Percentiles rank a stretch among this genome's conserved stretches.
These are phyloP conservation scores for Trametes gibbosa DNA, from an alignment of 768 basidiomycete species.

Conservation along the genomic window DNA sequence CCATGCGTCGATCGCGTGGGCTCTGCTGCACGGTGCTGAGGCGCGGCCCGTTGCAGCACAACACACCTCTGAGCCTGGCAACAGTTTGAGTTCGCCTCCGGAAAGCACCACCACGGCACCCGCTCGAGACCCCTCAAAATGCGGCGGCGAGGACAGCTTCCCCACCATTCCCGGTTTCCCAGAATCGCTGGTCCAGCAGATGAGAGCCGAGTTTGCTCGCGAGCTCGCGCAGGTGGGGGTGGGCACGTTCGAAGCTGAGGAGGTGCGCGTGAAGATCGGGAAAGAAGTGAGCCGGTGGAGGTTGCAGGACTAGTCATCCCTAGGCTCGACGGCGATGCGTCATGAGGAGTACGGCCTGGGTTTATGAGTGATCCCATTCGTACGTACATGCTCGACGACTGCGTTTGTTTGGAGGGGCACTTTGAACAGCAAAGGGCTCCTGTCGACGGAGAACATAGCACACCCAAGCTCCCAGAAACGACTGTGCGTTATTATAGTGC, in stretches of 20 bases:
- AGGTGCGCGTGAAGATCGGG: conserved; percentile 67
- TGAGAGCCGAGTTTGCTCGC: conserved; percentile 50
- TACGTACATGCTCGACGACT: too few relatives aligned
- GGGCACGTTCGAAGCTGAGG: conserved; percentile 50
- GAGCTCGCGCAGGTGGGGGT: conserved; percentile 38
- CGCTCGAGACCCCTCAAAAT: background rate
- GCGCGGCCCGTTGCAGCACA: background rate
- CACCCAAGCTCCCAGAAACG: too few relatives aligned
- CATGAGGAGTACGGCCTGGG: too few relatives aligned
- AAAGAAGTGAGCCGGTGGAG: conserved; percentile 57
- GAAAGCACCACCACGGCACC: background rate
- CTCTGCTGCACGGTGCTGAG: conserved; percentile 47
- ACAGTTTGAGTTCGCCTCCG: too few relatives aligned
- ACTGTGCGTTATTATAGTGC: background rate
- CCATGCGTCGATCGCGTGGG: conserved; percentile 90
- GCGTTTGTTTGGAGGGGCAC: too few relatives aligned
- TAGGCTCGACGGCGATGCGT: too few relatives aligned
- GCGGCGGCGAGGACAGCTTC: conserved; percentile 30
- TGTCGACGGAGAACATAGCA: too few relatives aligned
- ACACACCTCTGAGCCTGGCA: background rate
- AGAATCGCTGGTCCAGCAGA: conserved; percentile 38
- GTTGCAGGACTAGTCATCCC: conserved; percentile 22
- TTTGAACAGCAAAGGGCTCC: too few relatives aligned
- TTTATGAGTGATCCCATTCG: too few relatives aligned
- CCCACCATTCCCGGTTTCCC: conserved; percentile 54